Base-by-base conservation (phyloP, 1,284 basidiomycete species). In the Melampsora larici-populina region DNA sequence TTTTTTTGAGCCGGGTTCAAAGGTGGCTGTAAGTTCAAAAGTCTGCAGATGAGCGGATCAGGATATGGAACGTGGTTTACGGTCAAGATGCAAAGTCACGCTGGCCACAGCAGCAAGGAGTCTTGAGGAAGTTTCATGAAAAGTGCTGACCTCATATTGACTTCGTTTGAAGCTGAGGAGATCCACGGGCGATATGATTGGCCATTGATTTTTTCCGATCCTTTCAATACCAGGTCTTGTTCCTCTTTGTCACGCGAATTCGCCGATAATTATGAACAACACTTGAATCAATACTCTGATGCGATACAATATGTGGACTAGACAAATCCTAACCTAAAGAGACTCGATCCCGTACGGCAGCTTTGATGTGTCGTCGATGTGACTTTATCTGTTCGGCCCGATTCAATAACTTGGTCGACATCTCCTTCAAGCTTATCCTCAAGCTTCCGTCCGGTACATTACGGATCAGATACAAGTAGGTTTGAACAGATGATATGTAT, bases 331-430 rank as follows among this genome's bases (percentile, higher is more conserved):
- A 55, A 74, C 72, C 70, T 26, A 60, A 63, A 15, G 72, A 66
- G 9, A 51, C 36, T 9, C 72, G 72, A 49, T 74, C 72, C 9
- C 64, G 72, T 48, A 51, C 9, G 24, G 72, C 63, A 18, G 63
- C 29, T 66, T 64, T 74, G 1, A 74, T 11, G 36, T 51, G 65
- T 17, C 63, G 72, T 18, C 72, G 62, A 36, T 49, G 33, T 24
- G 72, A 65, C 51, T 74, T 74, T 48, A 74, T 74, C 48, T 46
- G 62, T 43, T 74, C 63, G 51, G 72, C 72, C n/a, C 72, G 72
- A 43, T 74, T 74, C 33, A 74, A 43, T 33, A 74, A 67, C 36
- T 74, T 74, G 26, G 72, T 66, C 13, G 72, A 74, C 36, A 74
- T 66, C 17, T 49, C 63, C 49, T 74, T 74, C 13, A 74, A 51